Base-by-base conservation (phyloP, 78 protist species). In the Cyanophora paradoxa region DNA sequence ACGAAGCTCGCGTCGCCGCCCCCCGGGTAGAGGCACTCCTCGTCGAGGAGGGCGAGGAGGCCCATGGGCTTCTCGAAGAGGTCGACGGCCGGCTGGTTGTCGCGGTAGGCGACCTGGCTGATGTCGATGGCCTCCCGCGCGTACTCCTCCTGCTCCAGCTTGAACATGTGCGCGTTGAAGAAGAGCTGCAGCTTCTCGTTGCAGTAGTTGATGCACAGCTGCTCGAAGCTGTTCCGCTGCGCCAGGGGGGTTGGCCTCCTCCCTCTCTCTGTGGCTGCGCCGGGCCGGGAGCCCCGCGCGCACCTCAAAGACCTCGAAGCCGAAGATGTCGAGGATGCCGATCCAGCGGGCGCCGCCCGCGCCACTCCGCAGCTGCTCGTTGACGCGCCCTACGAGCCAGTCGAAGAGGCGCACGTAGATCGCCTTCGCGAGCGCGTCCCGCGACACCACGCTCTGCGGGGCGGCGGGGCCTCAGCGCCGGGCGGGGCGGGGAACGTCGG, bases 101-200 rank as follows among this genome's bases (percentile, higher is more conserved):
- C 92, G 76, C 81, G 76, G 22, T 14, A 39, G 28, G 82, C 74
- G 77, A 90, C 87, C 37, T 77, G 86, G 6, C 82, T 84, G 95
- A 95, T 92, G 50, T 82, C 69, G 68, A 94, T 83, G 61, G 92
- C 94, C 77, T 94, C 97, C 22, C 58, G 33, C 31, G 34, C 86
- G 81, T 92, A 90, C 66, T 90, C 94, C 46, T 82, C 52, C 69
- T 50, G 79, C 59, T 85, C 87, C 56, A 10, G 7, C 10, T 8
- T 54, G 70, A 96, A 93, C 93, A 93, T 90, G 86, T 88, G 88
- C 74, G 76, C 86, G 92, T 95, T 96, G 96, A 95, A 96, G 78
- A 88, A 90, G 69, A 88, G 93, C 84, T 96, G 99, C 71, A 96
- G 89, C 80, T 82, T 92, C 82, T 96, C 99, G 82, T 96, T 96